Evolutionary conservation across 768 basidiomycete genomes (phyloP).

Genomic region (Termitomyces eurrhizus): DNA sequence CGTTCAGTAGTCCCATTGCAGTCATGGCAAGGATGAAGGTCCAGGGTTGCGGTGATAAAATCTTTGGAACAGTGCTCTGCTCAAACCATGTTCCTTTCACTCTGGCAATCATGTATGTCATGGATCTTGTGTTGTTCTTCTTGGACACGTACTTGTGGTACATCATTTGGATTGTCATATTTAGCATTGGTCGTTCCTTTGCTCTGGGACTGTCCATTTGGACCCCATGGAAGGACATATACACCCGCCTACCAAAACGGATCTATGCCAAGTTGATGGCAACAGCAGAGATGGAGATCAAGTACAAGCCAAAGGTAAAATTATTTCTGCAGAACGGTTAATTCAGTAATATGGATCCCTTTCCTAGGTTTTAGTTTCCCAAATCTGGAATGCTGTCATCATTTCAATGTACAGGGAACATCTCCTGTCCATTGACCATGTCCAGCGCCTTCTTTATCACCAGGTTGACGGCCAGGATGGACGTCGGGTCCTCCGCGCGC

Average conservation of each 20-base stretch:
- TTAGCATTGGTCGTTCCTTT: constrained; percentile 89
- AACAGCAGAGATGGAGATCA: constrained; percentile 97
- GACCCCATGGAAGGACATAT: constrained; percentile 99
- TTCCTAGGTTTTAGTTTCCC: constrained; percentile 82
- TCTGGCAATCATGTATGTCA: constrained; percentile 96
- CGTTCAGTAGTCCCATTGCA: constrained; percentile 93
- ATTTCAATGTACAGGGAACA: constrained; percentile 99
- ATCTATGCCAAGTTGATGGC: constrained; percentile 97
- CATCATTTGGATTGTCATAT: constrained; percentile 97
- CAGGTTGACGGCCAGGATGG: constrained; percentile 91
- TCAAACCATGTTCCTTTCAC: constrained; percentile 93
- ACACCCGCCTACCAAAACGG: constrained; percentile 91
- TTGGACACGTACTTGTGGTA: constrained; percentile 99
- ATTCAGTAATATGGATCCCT: background rate
- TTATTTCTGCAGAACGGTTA: background rate
- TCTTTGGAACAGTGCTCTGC: constrained; percentile 80
- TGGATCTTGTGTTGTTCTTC: constrained; percentile 98
- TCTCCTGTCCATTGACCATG: constrained; percentile 95
- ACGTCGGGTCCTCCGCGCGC: constrained; percentile 88
- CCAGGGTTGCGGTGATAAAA: constrained; percentile 81
- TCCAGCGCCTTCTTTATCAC: constrained; percentile 95
- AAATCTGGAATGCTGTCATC: constrained; percentile 99
- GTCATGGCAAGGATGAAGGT: constrained; percentile 97
- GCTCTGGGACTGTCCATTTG: constrained; percentile 93
- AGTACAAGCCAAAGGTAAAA: constrained; percentile 93